Percentiles rank a stretch among this genome's conserved stretches.
phyloP scores from a whole-genome alignment of 2,329 filamentous ascomycete species.

The Talaromyces sp. region DNA sequence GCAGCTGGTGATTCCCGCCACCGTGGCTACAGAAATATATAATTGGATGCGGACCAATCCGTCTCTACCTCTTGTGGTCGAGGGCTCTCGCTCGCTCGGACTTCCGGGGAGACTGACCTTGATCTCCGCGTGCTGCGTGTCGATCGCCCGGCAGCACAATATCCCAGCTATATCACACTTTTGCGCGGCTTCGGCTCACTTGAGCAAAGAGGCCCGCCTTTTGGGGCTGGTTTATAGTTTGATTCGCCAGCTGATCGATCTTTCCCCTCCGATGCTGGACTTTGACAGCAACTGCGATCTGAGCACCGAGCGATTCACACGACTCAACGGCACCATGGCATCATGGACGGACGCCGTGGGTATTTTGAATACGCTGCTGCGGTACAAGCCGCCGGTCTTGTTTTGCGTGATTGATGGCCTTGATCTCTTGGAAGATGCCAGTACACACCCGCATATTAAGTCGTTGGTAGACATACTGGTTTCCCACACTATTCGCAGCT shows the following conservation, averaged over 20 bases:
- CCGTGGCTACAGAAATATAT: conserved; percentile 21
- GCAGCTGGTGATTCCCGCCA: conserved; percentile 22
- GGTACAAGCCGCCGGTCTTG: conserved; percentile 30
- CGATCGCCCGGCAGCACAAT: conserved; percentile 22
- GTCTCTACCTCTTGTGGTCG: conserved; percentile 29
- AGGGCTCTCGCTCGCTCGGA: conserved; percentile 20
- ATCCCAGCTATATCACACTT: conserved; percentile 34
- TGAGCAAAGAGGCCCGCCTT: conserved; percentile 22
- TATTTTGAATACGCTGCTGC: conserved; percentile 29
- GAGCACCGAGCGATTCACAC: conserved; percentile 29
- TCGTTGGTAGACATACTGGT: conserved; percentile 28
- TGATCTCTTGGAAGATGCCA: conserved; percentile 24
- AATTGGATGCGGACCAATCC: conserved; percentile 29
- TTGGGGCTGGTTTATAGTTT: conserved; percentile 34
- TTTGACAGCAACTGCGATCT: conserved; percentile 28
- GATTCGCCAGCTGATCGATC: conserved; percentile 33
- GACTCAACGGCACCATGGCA: conserved; percentile 27
- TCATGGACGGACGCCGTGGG: conserved; percentile 32
- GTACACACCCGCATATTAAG: conserved; percentile 26
- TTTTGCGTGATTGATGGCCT: conserved; percentile 32
- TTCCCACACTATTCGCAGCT: conserved; percentile 18
- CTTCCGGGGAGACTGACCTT: conserved; percentile 23
- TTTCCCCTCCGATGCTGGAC: conserved; percentile 30
- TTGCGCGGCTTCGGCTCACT: conserved; percentile 22
- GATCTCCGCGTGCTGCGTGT: conserved; percentile 30